These are phyloP conservation scores for Haemoproteus tartakovskyi DNA, from an alignment of 169 alveolate species.

Conservation along the genomic window DNA sequence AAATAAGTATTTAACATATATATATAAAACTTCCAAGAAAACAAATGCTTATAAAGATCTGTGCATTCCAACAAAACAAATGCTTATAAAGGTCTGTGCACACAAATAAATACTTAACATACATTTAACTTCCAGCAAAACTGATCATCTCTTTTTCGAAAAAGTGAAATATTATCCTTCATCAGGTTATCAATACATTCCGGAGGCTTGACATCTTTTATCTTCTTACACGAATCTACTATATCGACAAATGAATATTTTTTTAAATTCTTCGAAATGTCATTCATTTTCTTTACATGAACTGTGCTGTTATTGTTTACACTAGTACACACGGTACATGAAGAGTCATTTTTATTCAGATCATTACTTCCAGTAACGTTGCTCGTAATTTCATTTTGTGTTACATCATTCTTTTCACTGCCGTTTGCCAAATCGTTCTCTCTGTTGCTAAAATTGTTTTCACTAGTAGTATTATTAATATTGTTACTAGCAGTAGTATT, in stretches of 20 bases:
- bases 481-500: background rate
- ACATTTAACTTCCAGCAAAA: slow-evolving; percentile 63
- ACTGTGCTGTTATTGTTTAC: background rate
- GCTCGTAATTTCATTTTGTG: no score
- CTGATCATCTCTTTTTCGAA: slow-evolving; percentile 57
- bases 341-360: background rate
- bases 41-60: no score
- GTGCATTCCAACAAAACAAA: no score
- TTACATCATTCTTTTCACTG: no score
- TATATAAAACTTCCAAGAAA: no score
- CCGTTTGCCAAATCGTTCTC: no score
- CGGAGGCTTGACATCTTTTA: slow-evolving; percentile 48
- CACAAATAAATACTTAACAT: no score
- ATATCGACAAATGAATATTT: slow-evolving; percentile 59
- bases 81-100: no score
- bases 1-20: no score
- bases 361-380: no score
- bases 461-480: background rate
- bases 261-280: slow-evolving; percentile 24
- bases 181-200: slow-evolving; percentile 60
- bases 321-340: background rate
- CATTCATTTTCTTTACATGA: background rate
- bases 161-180: slow-evolving; percentile 62
- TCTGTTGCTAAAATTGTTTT: background rate
- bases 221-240: slow-evolving; percentile 59